These are phyloP conservation scores for Barnettozyma salicaria DNA, from an alignment of 805 yeast species.

Conservation along the genomic window DNA sequence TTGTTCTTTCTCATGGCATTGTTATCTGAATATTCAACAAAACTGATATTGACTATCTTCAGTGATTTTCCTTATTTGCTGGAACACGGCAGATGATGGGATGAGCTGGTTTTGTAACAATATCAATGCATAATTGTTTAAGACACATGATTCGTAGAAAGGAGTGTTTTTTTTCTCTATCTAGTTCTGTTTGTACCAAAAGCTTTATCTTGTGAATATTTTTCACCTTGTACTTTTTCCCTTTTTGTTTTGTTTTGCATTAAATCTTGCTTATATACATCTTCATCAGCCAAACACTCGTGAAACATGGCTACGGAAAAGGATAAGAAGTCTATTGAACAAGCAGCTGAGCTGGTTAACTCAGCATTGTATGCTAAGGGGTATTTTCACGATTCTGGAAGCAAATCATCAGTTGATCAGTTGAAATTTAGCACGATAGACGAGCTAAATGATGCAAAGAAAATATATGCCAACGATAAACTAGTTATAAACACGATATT, in stretches of 20 bases:
- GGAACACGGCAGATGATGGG: too few species aligned
- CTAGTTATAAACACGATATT: slow-evolving; percentile 12
- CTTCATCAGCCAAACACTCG: too few species aligned
- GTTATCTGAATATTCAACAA: not conserved
- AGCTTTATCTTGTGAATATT: too few species aligned
- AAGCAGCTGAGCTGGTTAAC: slow-evolving; percentile 15
- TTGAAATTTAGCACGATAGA: slow-evolving; percentile 5
- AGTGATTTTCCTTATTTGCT: too few species aligned
- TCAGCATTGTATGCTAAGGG: slow-evolving; percentile 15
- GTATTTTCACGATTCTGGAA: slow-evolving; percentile 6
- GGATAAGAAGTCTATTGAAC: slow-evolving; percentile 7
- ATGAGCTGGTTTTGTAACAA: too few species aligned
- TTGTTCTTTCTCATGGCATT: too few species aligned
- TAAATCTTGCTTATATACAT: too few species aligned
- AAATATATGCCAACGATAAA: slow-evolving; percentile 11
- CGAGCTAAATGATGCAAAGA: slow-evolving; percentile 2
- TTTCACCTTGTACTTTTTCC: too few species aligned
- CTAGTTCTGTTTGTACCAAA: too few species aligned
- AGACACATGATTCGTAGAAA: too few species aligned
- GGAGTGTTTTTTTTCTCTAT: too few species aligned
- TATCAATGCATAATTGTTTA: too few species aligned
- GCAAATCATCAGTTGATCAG: not conserved
- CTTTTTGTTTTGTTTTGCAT: not conserved
- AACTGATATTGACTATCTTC: slow-evolving; percentile 2
- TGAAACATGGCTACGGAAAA: not conserved